A percentile compares a stretch with the other conserved stretches of the same genome.
phyloP scores from a whole-genome alignment of 2,329 filamentous ascomycete species.

The Graphilbum fragrans region DNA sequence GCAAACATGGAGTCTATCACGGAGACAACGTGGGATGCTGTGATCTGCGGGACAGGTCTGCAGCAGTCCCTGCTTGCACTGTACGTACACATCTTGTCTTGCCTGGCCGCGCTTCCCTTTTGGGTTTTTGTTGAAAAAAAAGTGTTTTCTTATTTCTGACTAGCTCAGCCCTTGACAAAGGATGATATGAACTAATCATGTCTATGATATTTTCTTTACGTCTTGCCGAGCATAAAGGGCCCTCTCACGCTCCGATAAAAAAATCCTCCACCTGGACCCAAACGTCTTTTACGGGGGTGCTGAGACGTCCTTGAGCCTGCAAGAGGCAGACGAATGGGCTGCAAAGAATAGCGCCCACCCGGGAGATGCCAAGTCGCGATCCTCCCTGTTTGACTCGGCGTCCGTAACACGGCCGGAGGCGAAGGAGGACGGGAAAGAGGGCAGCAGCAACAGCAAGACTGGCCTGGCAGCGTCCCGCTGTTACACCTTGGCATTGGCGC shows the following conservation, averaged over 20 bases:
- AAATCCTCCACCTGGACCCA: conserved; percentile 77
- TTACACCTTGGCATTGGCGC: conserved; percentile 75
- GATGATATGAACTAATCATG: background rate
- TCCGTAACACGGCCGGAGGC: conserved; percentile 21
- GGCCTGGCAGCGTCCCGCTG: conserved; percentile 51
- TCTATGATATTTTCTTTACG: background rate
- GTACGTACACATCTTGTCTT: conserved; percentile 13
- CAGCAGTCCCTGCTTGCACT: conserved; percentile 61
- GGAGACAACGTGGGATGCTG: conserved; percentile 66
- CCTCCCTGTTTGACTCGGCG: conserved; percentile 23
- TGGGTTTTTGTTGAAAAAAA: background rate
- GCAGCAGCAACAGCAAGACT: conserved; percentile 12
- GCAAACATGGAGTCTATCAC: conserved; percentile 57
- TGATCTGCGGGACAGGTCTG: conserved; percentile 68
- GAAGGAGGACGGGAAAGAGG: background rate
- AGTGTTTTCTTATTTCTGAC: conserved; percentile 44
- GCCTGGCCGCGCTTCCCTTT: background rate
- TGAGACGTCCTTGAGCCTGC: conserved; percentile 74
- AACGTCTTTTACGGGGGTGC: conserved; percentile 81
- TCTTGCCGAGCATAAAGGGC: conserved; percentile 48
- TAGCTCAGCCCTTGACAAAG: conserved; percentile 43
- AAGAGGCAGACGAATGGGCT: conserved; percentile 70
- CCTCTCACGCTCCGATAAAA: conserved; percentile 83
- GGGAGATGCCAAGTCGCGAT: background rate
- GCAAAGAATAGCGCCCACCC: conserved; percentile 18